phyloP scores from a whole-genome alignment of 1,139 yeast genomes.

The Yamadazyma spencermartinsiae region DNA sequence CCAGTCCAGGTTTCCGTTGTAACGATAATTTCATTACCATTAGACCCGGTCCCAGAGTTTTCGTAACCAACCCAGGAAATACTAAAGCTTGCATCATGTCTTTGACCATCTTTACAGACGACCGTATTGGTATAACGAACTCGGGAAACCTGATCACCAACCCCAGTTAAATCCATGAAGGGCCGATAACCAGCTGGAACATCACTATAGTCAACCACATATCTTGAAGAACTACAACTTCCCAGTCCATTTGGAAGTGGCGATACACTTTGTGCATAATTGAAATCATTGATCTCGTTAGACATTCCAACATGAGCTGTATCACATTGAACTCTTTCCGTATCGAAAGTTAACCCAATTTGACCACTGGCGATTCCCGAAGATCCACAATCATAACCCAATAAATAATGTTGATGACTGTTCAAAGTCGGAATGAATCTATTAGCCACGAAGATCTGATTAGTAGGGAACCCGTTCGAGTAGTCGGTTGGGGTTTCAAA shows the following conservation, averaged over 20 bases:
- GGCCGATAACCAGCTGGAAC: constrained; percentile 35
- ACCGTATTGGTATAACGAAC: constrained; percentile 9
- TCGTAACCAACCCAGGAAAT: constrained; percentile 11
- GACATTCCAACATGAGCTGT: constrained; percentile 22
- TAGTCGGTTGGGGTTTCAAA: background rate
- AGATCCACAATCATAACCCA: constrained; percentile 24
- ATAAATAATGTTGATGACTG: constrained; percentile 16
- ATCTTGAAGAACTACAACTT: constrained; percentile 2
- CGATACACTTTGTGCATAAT: constrained; percentile 18
- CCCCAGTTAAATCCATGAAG: constrained; percentile 20
- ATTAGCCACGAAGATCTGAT: background rate
- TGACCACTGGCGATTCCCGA: constrained; percentile 26
- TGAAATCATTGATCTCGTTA: constrained; percentile 21
- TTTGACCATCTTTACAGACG: constrained; percentile 8
- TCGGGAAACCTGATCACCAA: background rate
- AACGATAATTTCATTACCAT: constrained; percentile 22
- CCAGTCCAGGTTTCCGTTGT: constrained; percentile 28
- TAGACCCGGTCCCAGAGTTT: constrained; percentile 18
- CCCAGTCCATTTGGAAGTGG: background rate
- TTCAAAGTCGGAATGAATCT: constrained; percentile 20
- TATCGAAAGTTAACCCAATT: constrained; percentile 19
- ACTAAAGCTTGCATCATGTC: constrained; percentile 3
- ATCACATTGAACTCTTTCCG: constrained; percentile 22
- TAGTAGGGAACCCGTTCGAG: background rate
- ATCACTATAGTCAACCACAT: constrained; percentile 18